These are phyloP conservation scores for Allium sativum DNA, from an alignment of 106 monocot species.

Conservation along the genomic window DNA sequence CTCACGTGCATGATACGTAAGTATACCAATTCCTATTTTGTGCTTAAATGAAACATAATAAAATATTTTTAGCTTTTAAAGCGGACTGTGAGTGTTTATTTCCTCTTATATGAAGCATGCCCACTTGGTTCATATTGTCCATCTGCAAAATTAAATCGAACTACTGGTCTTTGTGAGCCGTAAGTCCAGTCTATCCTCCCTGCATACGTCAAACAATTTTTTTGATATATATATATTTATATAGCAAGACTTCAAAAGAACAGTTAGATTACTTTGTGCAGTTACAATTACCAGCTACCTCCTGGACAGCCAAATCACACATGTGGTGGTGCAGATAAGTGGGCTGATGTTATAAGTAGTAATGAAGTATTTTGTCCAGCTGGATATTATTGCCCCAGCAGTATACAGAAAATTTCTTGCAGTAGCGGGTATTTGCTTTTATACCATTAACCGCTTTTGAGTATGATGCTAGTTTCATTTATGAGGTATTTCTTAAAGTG, in stretches of 20 bases:
- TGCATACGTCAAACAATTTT: too few relatives aligned
- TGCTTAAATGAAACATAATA: neutral
- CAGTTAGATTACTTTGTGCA: slow-evolving; percentile 8
- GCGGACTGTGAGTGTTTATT: neutral
- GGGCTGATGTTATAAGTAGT: slow-evolving; percentile 40
- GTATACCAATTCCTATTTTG: slow-evolving; percentile 2
- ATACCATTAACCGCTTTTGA: neutral
- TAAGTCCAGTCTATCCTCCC: slow-evolving; percentile 24
- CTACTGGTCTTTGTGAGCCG: slow-evolving; percentile 62
- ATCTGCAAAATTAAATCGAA: slow-evolving; percentile 25
- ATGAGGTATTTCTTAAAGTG: neutral
- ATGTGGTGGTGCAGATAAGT: slow-evolving; percentile 57
- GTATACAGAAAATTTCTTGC: slow-evolving; percentile 30
- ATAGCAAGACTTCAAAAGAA: too few relatives aligned
- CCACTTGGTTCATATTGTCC: slow-evolving; percentile 64
- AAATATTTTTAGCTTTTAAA: neutral
- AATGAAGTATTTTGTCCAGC: slow-evolving; percentile 46
- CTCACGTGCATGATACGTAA: slow-evolving; percentile 79
- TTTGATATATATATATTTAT: too few relatives aligned
- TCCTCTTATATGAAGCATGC: slow-evolving; percentile 38
- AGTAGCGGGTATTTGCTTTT: slow-evolving; percentile 41
- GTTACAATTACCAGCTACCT: slow-evolving; percentile 53
- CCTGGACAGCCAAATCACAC: slow-evolving; percentile 30
- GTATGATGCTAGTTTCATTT: neutral
- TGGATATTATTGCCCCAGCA: slow-evolving; percentile 53